Evolutionary conservation across 371 early-diverging fungal genomes (phyloP).

Genomic region (Pancytospora epiphaga): DNA sequence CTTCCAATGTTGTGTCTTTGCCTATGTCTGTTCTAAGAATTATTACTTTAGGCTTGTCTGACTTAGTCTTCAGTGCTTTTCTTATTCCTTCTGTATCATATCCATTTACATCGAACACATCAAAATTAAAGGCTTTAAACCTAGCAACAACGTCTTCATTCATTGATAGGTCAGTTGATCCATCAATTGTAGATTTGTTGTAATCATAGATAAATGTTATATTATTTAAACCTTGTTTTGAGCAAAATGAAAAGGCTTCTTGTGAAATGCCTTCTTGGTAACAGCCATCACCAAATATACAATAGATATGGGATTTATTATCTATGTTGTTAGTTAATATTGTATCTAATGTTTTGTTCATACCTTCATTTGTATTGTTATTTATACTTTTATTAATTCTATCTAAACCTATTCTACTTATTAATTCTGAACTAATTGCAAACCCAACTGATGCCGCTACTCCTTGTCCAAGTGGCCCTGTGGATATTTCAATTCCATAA

Average conservation of each 20-base stretch:
- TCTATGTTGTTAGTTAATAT: no score
- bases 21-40: constrained; percentile 63
- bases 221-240: constrained; percentile 86
- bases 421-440: constrained; percentile 67
- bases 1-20: constrained; percentile 73
- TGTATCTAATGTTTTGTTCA: no score
- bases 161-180: constrained; percentile 69
- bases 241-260: constrained; percentile 90
- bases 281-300: constrained; percentile 92
- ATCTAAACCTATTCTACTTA: constrained; percentile 68
- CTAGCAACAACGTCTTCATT: constrained; percentile 81
- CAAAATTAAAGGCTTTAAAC: constrained; percentile 84
- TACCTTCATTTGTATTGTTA: no score
- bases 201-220: constrained; percentile 88
- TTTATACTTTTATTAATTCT: constrained; percentile 20
- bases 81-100: constrained; percentile 70
- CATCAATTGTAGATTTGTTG: constrained; percentile 87
- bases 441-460: constrained; percentile 86
- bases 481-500: constrained; percentile 93
- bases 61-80: constrained; percentile 62
- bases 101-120: constrained; percentile 65
- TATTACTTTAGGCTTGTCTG: constrained; percentile 61
- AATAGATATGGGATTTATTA: constrained; percentile 66
- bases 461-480: constrained; percentile 97
- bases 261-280: constrained; percentile 90